These are phyloP conservation scores for Corylus heterophylla DNA, from an alignment of 306 rosid species.

Conservation along the genomic window DNA sequence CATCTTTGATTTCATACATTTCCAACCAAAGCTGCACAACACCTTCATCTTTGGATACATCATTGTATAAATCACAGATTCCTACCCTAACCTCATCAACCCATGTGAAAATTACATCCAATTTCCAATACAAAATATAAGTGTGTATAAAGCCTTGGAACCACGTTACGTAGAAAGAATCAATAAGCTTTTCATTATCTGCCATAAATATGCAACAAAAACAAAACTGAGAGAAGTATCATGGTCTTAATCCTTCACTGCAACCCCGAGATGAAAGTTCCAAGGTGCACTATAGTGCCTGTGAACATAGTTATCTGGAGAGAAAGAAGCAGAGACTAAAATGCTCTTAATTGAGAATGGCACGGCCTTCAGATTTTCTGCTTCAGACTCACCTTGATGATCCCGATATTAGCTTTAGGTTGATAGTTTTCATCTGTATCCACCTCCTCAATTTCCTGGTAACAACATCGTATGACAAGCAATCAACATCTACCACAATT, in stretches of 20 bases:
- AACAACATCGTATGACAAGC: not conserved
- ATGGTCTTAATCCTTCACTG: not conserved
- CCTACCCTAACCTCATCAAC: not conserved
- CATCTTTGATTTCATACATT: not conserved
- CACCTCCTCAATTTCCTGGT: slow-evolving; percentile 85
- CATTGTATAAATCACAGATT: not conserved
- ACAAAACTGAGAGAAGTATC: not conserved
- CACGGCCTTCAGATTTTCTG: slow-evolving; percentile 46
- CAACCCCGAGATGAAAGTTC: not conserved
- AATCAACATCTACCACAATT: not conserved
- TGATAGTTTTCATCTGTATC: slow-evolving; percentile 92
- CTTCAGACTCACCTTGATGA: slow-evolving; percentile 63
- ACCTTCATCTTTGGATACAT: not conserved
- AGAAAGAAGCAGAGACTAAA: not conserved
- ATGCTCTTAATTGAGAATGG: not conserved
- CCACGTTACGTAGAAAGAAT: not conserved
- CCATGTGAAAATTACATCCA: not conserved
- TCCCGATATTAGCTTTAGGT: slow-evolving; percentile 71
- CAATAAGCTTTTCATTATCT: not conserved
- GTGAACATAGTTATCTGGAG: too few species aligned
- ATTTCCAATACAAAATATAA: not conserved
- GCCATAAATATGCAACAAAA: not conserved
- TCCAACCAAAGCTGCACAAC: not conserved
- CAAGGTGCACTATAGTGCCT: not conserved
- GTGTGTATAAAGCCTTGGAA: not conserved